These are phyloP conservation scores for Geosmithia morbida DNA, from an alignment of 2,329 filamentous ascomycete species.

Conservation along the genomic window DNA sequence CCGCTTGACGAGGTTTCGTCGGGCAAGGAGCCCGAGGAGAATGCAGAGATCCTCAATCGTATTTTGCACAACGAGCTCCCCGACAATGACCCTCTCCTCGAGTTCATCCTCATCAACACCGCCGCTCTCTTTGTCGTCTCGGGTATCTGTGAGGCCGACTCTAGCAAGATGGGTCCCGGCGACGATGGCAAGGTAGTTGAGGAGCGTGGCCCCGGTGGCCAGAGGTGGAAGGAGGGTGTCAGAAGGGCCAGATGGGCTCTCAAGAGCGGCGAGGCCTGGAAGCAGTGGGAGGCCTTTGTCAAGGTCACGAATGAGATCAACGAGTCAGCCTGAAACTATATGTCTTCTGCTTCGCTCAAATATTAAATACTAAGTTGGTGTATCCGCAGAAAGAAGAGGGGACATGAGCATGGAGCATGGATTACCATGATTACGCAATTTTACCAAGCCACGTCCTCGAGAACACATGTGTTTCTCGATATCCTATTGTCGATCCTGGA, in stretches of 20 bases:
- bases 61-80: constrained; percentile 62
- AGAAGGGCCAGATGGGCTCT: constrained; percentile 79
- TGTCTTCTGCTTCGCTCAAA: not conserved
- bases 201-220: constrained; percentile 72
- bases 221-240: constrained; percentile 91
- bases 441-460: too few relatives aligned
- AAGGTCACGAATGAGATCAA: constrained; percentile 54
- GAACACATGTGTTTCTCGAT: too few relatives aligned
- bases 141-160: constrained; percentile 74
- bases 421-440: too few relatives aligned
- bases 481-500: too few relatives aligned
- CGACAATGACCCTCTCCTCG: constrained; percentile 68
- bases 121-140: constrained; percentile 76
- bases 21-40: constrained; percentile 74
- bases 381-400: not conserved
- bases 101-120: constrained; percentile 91
- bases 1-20: constrained; percentile 65
- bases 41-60: constrained; percentile 67
- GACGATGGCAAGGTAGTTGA: constrained; percentile 70
- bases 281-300: constrained; percentile 71
- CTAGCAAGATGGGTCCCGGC: constrained; percentile 62
- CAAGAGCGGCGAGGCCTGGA: constrained; percentile 73
- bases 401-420: too few relatives aligned
- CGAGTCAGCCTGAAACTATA: constrained; percentile 1
- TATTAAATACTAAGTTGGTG: not conserved